Evolutionary conservation across 768 basidiomycete species (phyloP), one percentile per base, ranked within the genome.

Genomic region (Leccinellum albellum): DNA sequence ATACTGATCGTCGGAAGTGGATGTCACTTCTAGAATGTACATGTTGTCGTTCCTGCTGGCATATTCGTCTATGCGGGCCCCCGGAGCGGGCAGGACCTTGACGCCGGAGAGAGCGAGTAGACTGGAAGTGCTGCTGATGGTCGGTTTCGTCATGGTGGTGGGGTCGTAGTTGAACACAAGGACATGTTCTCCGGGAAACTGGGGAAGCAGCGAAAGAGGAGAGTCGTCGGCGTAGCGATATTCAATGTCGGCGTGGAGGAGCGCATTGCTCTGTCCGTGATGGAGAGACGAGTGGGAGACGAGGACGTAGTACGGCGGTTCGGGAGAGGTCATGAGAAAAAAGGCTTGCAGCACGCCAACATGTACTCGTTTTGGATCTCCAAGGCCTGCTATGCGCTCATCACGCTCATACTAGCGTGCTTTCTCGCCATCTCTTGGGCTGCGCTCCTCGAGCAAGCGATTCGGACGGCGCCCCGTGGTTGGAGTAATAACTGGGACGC

Each of bases 221-320:
- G 86, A 79, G 66, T 94, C 91, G 63, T 94, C 89, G 20, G 83
- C 80, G 66, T 89, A 93, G 64, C 89, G 87, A 68, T 92, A 92
- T 63, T 92, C 87, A 17, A 94, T 85, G 44, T 76, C 73, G 5
- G 89, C 88, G 65, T 93, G 91, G 12, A 79, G 73, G 48, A 76
- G 64, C 31, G 57, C 60, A 2, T 59, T 74, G 28, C 76, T 77
- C 12, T 74, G 73, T 3, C 78, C 67, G 49, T 67, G 57, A 21
- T 71, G 70, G 23, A 79, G 68, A 12, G 79, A 75, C 17, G 81
- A 79, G 60, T 85, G 84, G 2, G 87, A 83, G 53, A 87, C 74
- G 54, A 93, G 80, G 37, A 92, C 70, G 63, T 89, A 92, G 72
- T 79, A 83, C 20, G 91, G 90, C 4, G 76, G 78, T 29, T 71